phyloP scores from a whole-genome alignment of 495 filamentous ascomycete species.

The Hypomontagnella submonticulosa region DNA sequence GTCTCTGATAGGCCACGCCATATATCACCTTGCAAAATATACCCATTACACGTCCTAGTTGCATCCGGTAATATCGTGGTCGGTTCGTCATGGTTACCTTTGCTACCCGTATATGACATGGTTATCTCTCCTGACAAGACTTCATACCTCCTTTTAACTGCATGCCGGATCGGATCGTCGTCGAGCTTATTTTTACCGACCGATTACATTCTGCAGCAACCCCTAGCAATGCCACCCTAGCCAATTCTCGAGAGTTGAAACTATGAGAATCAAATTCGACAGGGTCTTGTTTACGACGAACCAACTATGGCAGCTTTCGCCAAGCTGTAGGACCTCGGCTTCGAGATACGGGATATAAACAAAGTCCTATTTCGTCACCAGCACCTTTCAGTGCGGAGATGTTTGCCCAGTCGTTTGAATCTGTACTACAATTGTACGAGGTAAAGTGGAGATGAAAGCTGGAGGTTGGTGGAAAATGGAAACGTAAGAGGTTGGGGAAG shows the following conservation, averaged over 20 bases:
- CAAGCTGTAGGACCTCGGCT: not conserved
- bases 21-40: conserved; percentile 37
- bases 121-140: conserved; percentile 27
- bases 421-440: conserved; percentile 7
- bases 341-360: conserved; percentile 9
- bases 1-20: conserved; percentile 25
- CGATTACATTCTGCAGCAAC: conserved; percentile 13
- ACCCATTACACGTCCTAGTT: conserved; percentile 28
- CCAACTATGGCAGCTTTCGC: not conserved
- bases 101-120: conserved; percentile 6
- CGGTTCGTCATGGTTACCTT: conserved; percentile 17
- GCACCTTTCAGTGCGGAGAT: conserved; percentile 17
- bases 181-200: conserved; percentile 26
- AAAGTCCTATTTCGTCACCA: conserved; percentile 14
- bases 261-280: not conserved
- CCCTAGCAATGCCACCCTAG: conserved; percentile 4
- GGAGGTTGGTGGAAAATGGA: conserved; percentile 32
- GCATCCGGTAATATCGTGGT: conserved; percentile 35
- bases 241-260: too few relatives aligned
- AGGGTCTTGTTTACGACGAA: conserved; percentile 8
- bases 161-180: conserved; percentile 25
- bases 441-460: conserved; percentile 14
- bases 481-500: conserved; percentile 31
- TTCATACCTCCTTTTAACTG: conserved; percentile 37
- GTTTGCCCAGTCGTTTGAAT: conserved; percentile 15